Percentiles rank a stretch among this genome's conserved stretches.
These are phyloP conservation scores for Penicillium brevicompactum DNA, from an alignment of 2,329 filamentous ascomycete species.

Conservation along the genomic window DNA sequence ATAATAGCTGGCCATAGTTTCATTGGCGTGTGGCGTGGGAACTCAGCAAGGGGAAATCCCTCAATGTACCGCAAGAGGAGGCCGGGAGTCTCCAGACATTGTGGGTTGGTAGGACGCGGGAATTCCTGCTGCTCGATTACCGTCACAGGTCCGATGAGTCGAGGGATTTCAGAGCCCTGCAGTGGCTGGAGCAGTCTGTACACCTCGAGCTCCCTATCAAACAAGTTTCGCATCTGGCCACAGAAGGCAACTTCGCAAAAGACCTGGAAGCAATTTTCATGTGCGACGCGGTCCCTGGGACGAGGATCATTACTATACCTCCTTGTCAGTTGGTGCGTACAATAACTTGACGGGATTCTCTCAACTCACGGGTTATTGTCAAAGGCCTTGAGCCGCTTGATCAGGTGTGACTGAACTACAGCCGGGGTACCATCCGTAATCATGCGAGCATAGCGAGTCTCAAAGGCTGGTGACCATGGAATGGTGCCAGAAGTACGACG, in stretches of 20 bases:
- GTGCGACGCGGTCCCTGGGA: not conserved
- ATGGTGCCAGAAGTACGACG: not conserved
- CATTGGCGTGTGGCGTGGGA: not conserved
- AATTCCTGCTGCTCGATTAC: not conserved
- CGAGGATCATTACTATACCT: not conserved
- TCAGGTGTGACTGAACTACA: not conserved
- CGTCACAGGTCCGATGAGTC: not conserved
- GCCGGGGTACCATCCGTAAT: not conserved
- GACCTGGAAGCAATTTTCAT: not conserved
- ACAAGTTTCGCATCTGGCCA: not conserved
- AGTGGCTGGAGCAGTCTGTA: not conserved
- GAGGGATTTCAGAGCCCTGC: not conserved
- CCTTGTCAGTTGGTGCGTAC: not conserved
- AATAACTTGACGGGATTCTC: not conserved
- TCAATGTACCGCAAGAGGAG: not conserved
- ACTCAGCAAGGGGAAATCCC: not conserved
- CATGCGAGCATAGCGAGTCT: not conserved
- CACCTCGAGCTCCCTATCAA: not conserved
- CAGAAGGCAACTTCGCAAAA: not conserved
- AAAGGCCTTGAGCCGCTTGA: not conserved
- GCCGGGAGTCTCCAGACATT: not conserved
- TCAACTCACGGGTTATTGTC: not conserved
- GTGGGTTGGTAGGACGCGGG: not conserved
- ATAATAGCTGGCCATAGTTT: not conserved
- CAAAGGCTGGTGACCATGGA: not conserved